These are phyloP conservation scores for Vitis rupestris DNA, from an alignment of 164 flowering plant genomes.

Conservation along the genomic window DNA sequence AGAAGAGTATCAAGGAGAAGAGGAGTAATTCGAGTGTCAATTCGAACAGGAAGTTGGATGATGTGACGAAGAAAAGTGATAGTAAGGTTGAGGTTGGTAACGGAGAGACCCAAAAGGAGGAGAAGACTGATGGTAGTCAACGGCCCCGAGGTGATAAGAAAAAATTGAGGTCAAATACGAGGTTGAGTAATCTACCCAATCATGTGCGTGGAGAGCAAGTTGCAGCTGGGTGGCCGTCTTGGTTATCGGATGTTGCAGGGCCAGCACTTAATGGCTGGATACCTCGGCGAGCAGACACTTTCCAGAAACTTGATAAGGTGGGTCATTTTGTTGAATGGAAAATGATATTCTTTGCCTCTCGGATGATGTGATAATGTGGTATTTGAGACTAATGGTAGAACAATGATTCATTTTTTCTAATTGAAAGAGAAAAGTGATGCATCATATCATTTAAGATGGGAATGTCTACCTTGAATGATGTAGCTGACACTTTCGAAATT, in stretches of 20 bases:
- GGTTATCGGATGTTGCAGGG: slow-evolving; percentile 46
- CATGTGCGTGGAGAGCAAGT: slow-evolving; percentile 40
- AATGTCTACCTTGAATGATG: slow-evolving; percentile 3
- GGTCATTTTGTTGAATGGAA: slow-evolving; percentile 2
- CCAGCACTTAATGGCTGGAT: slow-evolving; percentile 47
- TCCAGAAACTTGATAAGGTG: slow-evolving; percentile 52
- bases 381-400: no score
- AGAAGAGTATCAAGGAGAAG: slow-evolving; percentile 4
- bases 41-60: slow-evolving; percentile 26
- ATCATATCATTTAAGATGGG: slow-evolving; percentile 4
- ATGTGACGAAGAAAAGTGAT: slow-evolving; percentile 11
- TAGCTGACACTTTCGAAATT: neutral
- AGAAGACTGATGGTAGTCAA: slow-evolving; percentile 23
- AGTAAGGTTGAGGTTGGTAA: slow-evolving; percentile 16
- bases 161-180: slow-evolving; percentile 26
- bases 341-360: neutral
- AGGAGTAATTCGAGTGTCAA: slow-evolving; percentile 13
- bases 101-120: slow-evolving; percentile 22
- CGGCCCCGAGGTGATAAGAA: slow-evolving; percentile 26
- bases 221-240: slow-evolving; percentile 50
- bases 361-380: no score
- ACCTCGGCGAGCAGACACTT: slow-evolving; percentile 47
- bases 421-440: neutral
- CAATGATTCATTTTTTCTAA: neutral
- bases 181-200: slow-evolving; percentile 28